Percentiles rank a stretch among this genome's conserved stretches.
Evolutionary conservation across 306 rosid genomes (phyloP).

Genomic region (Sicyos edulis): DNA sequence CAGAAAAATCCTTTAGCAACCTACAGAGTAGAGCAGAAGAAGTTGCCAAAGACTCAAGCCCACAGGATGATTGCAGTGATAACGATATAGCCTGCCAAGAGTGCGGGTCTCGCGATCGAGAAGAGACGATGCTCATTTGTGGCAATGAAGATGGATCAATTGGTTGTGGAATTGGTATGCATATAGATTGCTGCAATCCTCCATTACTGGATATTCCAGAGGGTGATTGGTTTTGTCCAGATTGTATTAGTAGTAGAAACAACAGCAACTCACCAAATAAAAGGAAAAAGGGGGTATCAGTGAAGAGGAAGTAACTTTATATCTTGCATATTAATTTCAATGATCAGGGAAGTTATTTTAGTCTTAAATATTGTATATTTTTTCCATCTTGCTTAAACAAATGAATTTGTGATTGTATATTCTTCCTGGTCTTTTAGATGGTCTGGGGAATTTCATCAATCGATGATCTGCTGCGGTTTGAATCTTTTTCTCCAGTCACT

Average conservation of each 20-base stretch:
- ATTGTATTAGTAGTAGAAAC: conserved; percentile 40
- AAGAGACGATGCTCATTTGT: conserved; percentile 81
- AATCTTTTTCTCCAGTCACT: neutral
- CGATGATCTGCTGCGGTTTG: conserved; percentile 10
- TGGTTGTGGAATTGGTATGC: conserved; percentile 81
- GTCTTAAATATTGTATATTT: conserved; percentile 8
- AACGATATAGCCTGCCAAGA: conserved; percentile 51
- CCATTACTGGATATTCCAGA: conserved; percentile 60
- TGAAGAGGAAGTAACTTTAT: conserved; percentile 29
- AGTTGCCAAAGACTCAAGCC: conserved; percentile 29
- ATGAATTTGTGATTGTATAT: conserved; percentile 3
- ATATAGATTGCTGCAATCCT: conserved; percentile 84
- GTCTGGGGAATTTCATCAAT: neutral
- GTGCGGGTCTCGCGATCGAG: conserved; percentile 68
- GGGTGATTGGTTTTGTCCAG: conserved; percentile 80
- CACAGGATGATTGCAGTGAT: conserved; percentile 24
- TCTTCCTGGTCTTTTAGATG: neutral
- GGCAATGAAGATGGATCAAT: conserved; percentile 68
- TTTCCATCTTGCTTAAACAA: neutral
- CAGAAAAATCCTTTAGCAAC: conserved; percentile 52
- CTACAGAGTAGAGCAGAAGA: conserved; percentile 58
- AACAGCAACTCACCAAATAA: conserved; percentile 34
- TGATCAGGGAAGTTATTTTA: neutral
- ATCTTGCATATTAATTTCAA: neutral
- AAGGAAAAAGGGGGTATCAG: conserved; percentile 40